Evolutionary conservation across 371 early-diverging fungal species (phyloP).

Genomic region (Caulochytrium protostelioides): DNA sequence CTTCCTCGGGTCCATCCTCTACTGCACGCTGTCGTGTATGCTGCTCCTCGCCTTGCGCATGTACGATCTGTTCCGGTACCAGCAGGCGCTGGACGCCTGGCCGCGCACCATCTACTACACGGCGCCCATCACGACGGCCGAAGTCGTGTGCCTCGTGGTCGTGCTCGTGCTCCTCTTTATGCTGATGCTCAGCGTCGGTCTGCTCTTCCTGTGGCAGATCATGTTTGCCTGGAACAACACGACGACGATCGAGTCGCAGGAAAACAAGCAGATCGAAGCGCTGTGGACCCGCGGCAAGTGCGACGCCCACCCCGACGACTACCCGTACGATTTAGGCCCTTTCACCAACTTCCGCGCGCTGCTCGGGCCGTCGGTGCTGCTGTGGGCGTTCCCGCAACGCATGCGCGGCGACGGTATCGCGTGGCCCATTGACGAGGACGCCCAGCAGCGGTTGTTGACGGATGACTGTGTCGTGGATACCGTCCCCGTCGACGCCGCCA

Average conservation of each 20-base stretch:
- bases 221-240: conserved; percentile 64
- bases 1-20: conserved; percentile 41
- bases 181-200: conserved; percentile 52
- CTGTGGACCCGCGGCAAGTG: conserved; percentile 40
- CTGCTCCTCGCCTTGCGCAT: conserved; percentile 14
- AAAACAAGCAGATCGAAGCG: conserved; percentile 58
- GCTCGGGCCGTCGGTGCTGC: conserved; percentile 12
- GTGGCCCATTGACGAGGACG: conserved; percentile 33
- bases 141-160: conserved; percentile 42
- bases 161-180: conserved; percentile 42
- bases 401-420: conserved; percentile 46
- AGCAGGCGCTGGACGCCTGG: conserved; percentile 6
- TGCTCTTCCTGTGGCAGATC: conserved; percentile 58
- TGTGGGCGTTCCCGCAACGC: conserved; percentile 42
- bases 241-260: conserved; percentile 77
- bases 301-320: conserved; percentile 29
- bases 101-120: conserved; percentile 6
- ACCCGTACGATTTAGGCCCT: conserved; percentile 81
- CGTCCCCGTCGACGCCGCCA: no score
- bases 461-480: no score
- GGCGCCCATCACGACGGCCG: conserved; percentile 10
- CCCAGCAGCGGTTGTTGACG: no score
- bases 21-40: conserved; percentile 11
- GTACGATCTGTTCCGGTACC: conserved; percentile 13
- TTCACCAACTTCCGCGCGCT: conserved; percentile 11